Conservation (phyloP, 441 rosid species). For the Gossypium lobatum region DNA sequence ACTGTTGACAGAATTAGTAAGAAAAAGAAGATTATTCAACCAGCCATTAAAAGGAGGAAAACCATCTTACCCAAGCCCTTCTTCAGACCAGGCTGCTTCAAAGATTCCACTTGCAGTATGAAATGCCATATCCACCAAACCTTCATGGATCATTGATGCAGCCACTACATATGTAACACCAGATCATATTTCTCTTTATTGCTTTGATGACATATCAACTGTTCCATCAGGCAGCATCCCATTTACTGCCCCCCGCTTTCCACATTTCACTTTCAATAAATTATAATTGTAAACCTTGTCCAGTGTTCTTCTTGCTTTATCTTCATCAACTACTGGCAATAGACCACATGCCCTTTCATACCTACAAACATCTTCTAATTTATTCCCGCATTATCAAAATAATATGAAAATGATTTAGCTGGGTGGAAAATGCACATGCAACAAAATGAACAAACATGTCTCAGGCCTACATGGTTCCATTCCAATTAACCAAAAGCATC, state of each 20-base stretch:
- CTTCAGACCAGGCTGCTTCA: conserved; percentile 79
- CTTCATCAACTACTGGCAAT: conserved; percentile 58
- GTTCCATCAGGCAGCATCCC: conserved; percentile 88
- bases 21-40: background rate
- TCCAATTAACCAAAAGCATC: background rate
- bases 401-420: background rate
- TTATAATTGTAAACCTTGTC: conserved; percentile 69
- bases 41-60: background rate
- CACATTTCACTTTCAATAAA: conserved; percentile 70
- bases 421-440: background rate
- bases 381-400: background rate
- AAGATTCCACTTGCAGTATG: conserved; percentile 67
- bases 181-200: conserved; percentile 85
- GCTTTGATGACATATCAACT: conserved; percentile 73
- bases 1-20: conserved; percentile 27
- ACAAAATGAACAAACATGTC: background rate
- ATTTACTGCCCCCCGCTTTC: conserved; percentile 78
- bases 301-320: conserved; percentile 52
- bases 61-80: conserved; percentile 67
- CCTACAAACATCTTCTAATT: conserved; percentile 33
- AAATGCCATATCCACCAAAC: conserved; percentile 57
- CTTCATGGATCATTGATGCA: conserved; percentile 89
- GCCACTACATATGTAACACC: conserved; percentile 90
- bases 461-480: background rate
- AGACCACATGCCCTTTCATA: conserved; percentile 87